phyloP scores from a whole-genome alignment of 2,329 filamentous ascomycete species.

The Dichotomopilus funicola region DNA sequence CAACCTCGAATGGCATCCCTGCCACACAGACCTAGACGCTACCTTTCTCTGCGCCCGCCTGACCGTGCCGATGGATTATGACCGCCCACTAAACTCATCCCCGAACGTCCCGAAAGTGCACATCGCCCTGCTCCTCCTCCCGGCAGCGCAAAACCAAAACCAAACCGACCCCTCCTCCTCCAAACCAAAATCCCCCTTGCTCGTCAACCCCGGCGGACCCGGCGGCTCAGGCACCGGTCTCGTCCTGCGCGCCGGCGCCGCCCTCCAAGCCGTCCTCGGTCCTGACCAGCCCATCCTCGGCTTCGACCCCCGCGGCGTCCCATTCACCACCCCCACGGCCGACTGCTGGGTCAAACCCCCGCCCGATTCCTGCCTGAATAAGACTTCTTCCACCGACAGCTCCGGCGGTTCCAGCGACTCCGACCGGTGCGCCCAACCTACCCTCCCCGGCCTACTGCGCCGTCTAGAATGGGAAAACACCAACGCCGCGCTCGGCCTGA shows the following conservation, averaged over 20 bases:
- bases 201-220: slow-evolving; percentile 43
- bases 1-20: slow-evolving; percentile 40
- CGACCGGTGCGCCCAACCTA: slow-evolving; percentile 19
- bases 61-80: slow-evolving; percentile 43
- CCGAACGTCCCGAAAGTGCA: slow-evolving; percentile 31
- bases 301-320: slow-evolving; percentile 43
- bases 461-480: slow-evolving; percentile 29
- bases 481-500: slow-evolving; percentile 29
- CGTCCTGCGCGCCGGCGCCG: slow-evolving; percentile 22
- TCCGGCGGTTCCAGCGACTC: too few species aligned
- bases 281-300: slow-evolving; percentile 38
- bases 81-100: slow-evolving; percentile 26
- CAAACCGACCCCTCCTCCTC: slow-evolving; percentile 22
- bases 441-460: slow-evolving; percentile 24
- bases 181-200: slow-evolving; percentile 33
- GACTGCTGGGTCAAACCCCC: slow-evolving; percentile 31
- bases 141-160: slow-evolving; percentile 21
- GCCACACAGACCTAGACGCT: slow-evolving; percentile 25
- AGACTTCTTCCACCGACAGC: too few species aligned
- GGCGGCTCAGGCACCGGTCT: slow-evolving; percentile 36
- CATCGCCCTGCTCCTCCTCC: slow-evolving; percentile 32
- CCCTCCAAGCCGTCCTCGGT: slow-evolving; percentile 34
- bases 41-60: slow-evolving; percentile 37
- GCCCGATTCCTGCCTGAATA: not conserved
- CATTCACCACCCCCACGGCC: slow-evolving; percentile 33